phyloP scores from a whole-genome alignment of 768 basidiomycete genomes.

The Fomitopsis serialis region DNA sequence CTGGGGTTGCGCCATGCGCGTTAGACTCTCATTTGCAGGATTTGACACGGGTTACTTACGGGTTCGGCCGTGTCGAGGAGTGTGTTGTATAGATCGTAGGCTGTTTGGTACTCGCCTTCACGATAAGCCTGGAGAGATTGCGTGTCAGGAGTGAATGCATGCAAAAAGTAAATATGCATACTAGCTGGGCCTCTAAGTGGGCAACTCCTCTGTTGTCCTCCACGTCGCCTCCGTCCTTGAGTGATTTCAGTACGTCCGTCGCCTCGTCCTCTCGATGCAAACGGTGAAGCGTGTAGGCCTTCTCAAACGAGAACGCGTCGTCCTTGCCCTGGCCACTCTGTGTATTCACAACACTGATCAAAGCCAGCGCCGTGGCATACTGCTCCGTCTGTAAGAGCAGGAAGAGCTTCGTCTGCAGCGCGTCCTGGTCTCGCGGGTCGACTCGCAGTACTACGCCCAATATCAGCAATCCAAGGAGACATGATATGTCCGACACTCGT shows the following conservation, averaged over 20 bases:
- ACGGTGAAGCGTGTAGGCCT: slow-evolving; percentile 81
- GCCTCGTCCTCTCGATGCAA: slow-evolving; percentile 76
- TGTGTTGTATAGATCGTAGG: slow-evolving; percentile 75
- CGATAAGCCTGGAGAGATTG: slow-evolving; percentile 61
- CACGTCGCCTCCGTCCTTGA: slow-evolving; percentile 37
- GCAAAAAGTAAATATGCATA: slow-evolving; percentile 33
- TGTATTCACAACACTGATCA: slow-evolving; percentile 37
- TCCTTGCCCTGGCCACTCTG: not conserved
- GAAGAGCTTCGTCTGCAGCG: slow-evolving; percentile 80
- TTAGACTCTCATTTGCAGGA: not conserved
- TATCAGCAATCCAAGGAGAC: not conserved
- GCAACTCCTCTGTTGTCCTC: slow-evolving; percentile 52
- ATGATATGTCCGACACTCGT: not conserved
- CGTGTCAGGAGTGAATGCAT: slow-evolving; percentile 4
- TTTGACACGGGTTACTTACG: slow-evolving; percentile 29
- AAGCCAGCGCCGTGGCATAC: slow-evolving; percentile 60
- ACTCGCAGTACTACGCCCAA: slow-evolving; percentile 58
- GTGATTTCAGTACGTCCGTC: slow-evolving; percentile 38
- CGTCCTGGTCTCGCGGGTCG: slow-evolving; percentile 62
- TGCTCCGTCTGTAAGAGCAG: slow-evolving; percentile 84
- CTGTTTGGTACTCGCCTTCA: slow-evolving; percentile 65
- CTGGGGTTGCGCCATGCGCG: slow-evolving; percentile 31
- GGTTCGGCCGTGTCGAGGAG: slow-evolving; percentile 74
- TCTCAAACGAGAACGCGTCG: slow-evolving; percentile 50
- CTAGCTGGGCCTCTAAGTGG: slow-evolving; percentile 87